These are phyloP conservation scores for Triangularia verruculosa DNA, from an alignment of 2,329 filamentous ascomycete species.

Conservation along the genomic window DNA sequence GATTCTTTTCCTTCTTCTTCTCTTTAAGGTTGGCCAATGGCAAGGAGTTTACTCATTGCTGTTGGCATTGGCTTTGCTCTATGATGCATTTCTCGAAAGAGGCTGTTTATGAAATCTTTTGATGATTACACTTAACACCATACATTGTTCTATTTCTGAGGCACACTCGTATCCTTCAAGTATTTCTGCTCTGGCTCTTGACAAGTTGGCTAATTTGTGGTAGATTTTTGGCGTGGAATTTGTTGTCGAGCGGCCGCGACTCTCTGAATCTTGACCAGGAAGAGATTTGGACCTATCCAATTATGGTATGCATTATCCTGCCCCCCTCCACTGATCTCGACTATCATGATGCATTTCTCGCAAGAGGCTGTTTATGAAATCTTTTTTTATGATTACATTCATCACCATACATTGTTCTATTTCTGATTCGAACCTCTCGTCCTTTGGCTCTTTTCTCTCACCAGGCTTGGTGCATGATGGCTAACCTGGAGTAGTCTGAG, in stretches of 20 bases:
- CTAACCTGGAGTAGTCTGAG: not conserved
- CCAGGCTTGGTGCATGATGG: not conserved
- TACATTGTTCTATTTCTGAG: conserved; percentile 14
- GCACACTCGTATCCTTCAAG: not conserved
- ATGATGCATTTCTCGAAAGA: conserved; percentile 15
- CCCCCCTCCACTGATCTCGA: not conserved
- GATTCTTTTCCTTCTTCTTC: not conserved
- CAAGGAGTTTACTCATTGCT: not conserved
- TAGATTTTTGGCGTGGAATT: not conserved
- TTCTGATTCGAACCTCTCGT: conserved; percentile 11
- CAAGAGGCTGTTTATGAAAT: conserved; percentile 29
- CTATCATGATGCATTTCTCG: conserved; percentile 23
- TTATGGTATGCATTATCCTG: not conserved
- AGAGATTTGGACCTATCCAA: not conserved
- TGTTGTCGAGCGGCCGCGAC: not conserved
- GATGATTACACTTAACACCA: conserved; percentile 9
- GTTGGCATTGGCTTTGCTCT: not conserved
- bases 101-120: conserved; percentile 12
- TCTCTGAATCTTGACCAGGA: not conserved
- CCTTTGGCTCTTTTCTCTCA: not conserved
- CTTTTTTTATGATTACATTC: conserved; percentile 22
- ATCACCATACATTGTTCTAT: conserved; percentile 25
- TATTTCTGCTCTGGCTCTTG: not conserved
- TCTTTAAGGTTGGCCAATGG: not conserved
- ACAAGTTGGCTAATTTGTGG: not conserved